Evolutionary conservation across 2,329 filamentous ascomycete species (phyloP).

Genomic region (Myotisia sp.): DNA sequence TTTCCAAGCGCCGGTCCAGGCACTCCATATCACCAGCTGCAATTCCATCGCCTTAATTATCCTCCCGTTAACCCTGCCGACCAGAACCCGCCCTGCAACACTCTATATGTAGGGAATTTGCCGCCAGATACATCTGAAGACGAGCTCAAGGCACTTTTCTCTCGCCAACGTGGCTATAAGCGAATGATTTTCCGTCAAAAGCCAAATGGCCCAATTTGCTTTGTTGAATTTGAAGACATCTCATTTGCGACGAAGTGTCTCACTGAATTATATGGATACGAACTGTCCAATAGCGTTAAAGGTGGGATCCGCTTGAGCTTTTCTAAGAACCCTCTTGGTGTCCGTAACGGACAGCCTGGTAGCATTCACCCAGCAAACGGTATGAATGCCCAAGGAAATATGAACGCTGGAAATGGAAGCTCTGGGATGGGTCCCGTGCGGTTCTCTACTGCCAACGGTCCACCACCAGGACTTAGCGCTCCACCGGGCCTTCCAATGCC

Average conservation of each 20-base stretch:
- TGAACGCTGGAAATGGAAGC: conserved; percentile 24
- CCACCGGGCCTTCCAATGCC: conserved; percentile 53
- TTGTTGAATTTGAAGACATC: conserved; percentile 93
- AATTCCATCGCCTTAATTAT: conserved; percentile 52
- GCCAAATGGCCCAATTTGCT: conserved; percentile 93
- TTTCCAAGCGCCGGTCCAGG: conserved; percentile 27
- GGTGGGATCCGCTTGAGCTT: conserved; percentile 92
- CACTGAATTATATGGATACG: conserved; percentile 74
- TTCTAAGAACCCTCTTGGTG: conserved; percentile 91
- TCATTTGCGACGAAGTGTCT: conserved; percentile 84
- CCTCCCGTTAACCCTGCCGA: conserved; percentile 88
- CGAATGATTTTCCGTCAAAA: conserved; percentile 89
- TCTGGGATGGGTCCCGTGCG: conserved; percentile 44
- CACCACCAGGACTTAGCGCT: conserved; percentile 64
- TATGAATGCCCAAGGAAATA: conserved; percentile 28
- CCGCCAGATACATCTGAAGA: conserved; percentile 88
- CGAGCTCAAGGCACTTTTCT: conserved; percentile 86
- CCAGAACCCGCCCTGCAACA: conserved; percentile 95
- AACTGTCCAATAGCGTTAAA: conserved; percentile 80
- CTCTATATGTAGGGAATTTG: conserved; percentile 92
- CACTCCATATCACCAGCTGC: conserved; percentile 41
- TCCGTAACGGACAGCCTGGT: conserved; percentile 59
- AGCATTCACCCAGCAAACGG: conserved; percentile 37
- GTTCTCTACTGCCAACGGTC: conserved; percentile 57
- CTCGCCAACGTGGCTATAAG: conserved; percentile 87